These are phyloP conservation scores for Apiospora arundinis DNA, from an alignment of 2,329 filamentous ascomycete genomes.

Conservation along the genomic window DNA sequence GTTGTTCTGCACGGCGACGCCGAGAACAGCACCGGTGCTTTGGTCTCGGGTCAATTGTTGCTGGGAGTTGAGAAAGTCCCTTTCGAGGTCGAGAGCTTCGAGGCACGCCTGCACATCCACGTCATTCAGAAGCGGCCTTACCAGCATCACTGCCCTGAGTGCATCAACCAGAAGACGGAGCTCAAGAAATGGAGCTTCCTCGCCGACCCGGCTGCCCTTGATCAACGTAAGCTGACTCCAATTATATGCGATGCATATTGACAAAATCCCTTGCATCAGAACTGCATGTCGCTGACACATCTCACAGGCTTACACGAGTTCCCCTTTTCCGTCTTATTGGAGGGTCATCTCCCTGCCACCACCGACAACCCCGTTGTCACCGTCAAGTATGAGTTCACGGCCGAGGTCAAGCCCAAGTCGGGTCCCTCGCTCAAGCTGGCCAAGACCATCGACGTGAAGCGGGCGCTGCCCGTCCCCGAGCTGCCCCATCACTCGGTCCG, in stretches of 20 bases:
- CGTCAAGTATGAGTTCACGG: conserved; percentile 81
- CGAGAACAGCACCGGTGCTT: conserved; percentile 78
- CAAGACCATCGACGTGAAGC: conserved; percentile 75
- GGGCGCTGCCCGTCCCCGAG: conserved; percentile 76
- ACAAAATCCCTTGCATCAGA: not conserved
- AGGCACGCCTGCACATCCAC: conserved; percentile 73
- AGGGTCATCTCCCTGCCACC: conserved; percentile 83
- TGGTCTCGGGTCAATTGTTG: conserved; percentile 84
- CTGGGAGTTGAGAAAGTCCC: conserved; percentile 72
- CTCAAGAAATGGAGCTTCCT: conserved; percentile 83
- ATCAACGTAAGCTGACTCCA: conserved; percentile 53
- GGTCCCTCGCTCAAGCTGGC: conserved; percentile 67
- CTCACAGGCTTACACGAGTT: conserved; percentile 72
- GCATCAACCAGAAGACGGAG: conserved; percentile 73
- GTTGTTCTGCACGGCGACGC: conserved; percentile 82
- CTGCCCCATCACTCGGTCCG: conserved; percentile 87
- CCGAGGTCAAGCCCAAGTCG: conserved; percentile 66
- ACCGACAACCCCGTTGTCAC: conserved; percentile 75
- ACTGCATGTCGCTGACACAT: conserved; percentile 32
- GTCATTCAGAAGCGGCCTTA: conserved; percentile 84
- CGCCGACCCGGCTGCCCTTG: conserved; percentile 53
- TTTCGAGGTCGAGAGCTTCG: conserved; percentile 74
- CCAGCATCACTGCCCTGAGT: conserved; percentile 77
- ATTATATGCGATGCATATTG: conserved; percentile 23
- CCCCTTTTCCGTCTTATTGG: conserved; percentile 87